Percentiles rank a stretch among this genome's conserved stretches.
Evolutionary conservation across 192 early-diverging fungal species (phyloP).

Genomic region (Spizellomyces sp.): DNA sequence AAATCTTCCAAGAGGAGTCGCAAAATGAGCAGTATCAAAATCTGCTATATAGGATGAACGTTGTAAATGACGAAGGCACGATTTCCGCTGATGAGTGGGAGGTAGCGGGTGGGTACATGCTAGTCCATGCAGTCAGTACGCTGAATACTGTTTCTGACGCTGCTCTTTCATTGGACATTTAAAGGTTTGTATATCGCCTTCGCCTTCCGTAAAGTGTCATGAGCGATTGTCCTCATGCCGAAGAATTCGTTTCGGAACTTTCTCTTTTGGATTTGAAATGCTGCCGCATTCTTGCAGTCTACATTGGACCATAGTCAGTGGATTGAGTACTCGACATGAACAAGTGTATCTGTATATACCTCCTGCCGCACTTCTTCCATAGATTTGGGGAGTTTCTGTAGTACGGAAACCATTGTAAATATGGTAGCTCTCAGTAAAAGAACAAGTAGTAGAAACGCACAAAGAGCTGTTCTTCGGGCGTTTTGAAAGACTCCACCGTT

Average conservation of each 20-base stretch:
- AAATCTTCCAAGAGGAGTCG: conserved; percentile 69
- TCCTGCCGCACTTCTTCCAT: conserved; percentile 22
- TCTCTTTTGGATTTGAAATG: too few species aligned
- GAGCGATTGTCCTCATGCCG: too few species aligned
- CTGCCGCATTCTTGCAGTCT: too few species aligned
- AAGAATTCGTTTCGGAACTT: too few species aligned
- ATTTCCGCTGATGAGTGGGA: conserved; percentile 92
- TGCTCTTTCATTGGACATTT: not conserved
- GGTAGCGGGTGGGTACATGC: conserved; percentile 74
- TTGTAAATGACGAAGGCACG: conserved; percentile 67
- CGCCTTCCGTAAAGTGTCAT: conserved; percentile 61
- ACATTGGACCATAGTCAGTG: too few species aligned
- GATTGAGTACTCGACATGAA: too few species aligned
- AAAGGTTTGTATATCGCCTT: conserved; percentile 71
- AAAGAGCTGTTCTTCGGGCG: conserved; percentile 25
- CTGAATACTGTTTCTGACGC: not conserved
- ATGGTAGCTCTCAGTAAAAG: too few species aligned
- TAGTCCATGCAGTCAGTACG: conserved; percentile 64
- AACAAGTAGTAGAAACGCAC: not conserved
- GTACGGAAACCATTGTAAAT: not conserved
- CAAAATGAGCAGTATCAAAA: conserved; percentile 46
- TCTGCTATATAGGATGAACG: conserved; percentile 81
- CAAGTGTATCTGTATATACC: not conserved
- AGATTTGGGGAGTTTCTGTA: conserved; percentile 23
- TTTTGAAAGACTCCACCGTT: conserved; percentile 13